Percentiles rank a stretch among this genome's conserved stretches.
Evolutionary conservation across 306 rosid species (phyloP).

Genomic region (Mimosa bimucronata): DNA sequence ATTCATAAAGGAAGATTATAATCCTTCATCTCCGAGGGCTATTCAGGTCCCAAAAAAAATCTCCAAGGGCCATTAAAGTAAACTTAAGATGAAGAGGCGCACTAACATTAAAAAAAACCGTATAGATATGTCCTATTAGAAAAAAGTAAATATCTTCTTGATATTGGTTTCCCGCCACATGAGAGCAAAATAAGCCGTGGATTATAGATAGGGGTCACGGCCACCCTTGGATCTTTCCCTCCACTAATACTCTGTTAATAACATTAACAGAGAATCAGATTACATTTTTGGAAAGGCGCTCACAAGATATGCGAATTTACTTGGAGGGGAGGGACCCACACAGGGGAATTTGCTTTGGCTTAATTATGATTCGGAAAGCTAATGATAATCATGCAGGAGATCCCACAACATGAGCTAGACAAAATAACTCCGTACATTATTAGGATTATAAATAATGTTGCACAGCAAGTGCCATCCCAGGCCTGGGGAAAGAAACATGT

Average conservation of each 20-base stretch:
- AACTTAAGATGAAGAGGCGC: background rate
- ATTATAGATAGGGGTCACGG: conserved; percentile 1
- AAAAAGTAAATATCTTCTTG: background rate
- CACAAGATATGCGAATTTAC: background rate
- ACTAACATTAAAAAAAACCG: background rate
- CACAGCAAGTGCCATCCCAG: background rate
- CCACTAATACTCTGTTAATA: background rate
- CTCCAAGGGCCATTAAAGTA: background rate
- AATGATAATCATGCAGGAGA: background rate
- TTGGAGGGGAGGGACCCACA: background rate
- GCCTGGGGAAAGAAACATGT: background rate
- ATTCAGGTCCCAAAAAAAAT: no score
- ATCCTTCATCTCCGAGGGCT: background rate
- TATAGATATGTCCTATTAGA: background rate
- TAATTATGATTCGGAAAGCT: background rate
- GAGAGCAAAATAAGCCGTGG: conserved; percentile 37
- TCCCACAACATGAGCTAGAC: background rate
- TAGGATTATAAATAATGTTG: background rate
- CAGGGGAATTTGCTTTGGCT: background rate
- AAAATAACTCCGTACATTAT: background rate
- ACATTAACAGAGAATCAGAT: background rate
- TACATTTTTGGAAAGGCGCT: background rate
- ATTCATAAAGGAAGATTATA: background rate
- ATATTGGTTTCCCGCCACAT: conserved; percentile 60
- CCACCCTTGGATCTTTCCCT: conserved; percentile 34